These are phyloP conservation scores for Haplosporangium sp. DNA, from an alignment of 371 early-diverging fungal genomes.

Conservation along the genomic window DNA sequence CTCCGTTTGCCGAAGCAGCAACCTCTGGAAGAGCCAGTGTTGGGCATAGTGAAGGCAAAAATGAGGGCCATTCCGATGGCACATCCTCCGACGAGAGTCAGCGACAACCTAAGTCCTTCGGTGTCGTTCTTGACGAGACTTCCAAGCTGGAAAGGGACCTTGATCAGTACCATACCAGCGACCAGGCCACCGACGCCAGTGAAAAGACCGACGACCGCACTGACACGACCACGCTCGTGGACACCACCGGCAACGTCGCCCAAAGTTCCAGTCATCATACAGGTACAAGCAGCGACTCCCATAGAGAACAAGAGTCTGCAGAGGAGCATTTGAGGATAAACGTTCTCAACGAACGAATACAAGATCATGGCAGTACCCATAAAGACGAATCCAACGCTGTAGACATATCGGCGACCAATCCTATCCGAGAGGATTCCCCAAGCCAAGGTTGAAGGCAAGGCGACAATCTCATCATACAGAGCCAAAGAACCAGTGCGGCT, in stretches of 20 bases:
- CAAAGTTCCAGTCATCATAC: slow-evolving; percentile 77
- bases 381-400: slow-evolving; percentile 58
- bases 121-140: slow-evolving; percentile 17
- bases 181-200: slow-evolving; percentile 66
- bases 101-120: slow-evolving; percentile 49
- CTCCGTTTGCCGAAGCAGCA: too few relatives aligned
- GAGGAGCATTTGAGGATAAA: slow-evolving; percentile 62
- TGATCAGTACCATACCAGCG: slow-evolving; percentile 60
- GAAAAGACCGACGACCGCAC: slow-evolving; percentile 64
- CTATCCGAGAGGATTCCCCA: slow-evolving; percentile 70
- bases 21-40: neutral
- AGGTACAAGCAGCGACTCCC: slow-evolving; percentile 74
- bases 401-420: slow-evolving; percentile 63
- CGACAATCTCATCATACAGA: slow-evolving; percentile 73
- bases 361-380: slow-evolving; percentile 60
- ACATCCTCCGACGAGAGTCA: slow-evolving; percentile 58
- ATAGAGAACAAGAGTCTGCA: slow-evolving; percentile 69
- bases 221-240: slow-evolving; percentile 59
- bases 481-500: slow-evolving; percentile 57
- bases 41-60: slow-evolving; percentile 58
- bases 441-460: slow-evolving; percentile 56
- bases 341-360: slow-evolving; percentile 58
- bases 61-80: slow-evolving; percentile 54
- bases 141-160: slow-evolving; percentile 56
- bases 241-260: slow-evolving; percentile 61